Percentiles rank a stretch among this genome's conserved stretches.
phyloP scores from a whole-genome alignment of 225 moss, liverwort and hornwort species.

The Lunularia cruciata region DNA sequence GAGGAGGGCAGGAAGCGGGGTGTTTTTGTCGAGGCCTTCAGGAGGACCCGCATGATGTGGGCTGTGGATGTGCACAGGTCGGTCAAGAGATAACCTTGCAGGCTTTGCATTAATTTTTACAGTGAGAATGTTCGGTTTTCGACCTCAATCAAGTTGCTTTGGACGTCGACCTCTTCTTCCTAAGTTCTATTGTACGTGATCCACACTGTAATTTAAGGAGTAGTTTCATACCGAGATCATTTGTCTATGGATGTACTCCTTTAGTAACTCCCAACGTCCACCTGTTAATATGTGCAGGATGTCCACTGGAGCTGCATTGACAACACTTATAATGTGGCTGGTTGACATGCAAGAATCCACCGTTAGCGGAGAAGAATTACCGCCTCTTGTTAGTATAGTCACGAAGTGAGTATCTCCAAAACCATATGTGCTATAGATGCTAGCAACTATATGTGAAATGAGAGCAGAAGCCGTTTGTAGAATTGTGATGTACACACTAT shows the following conservation, averaged over 20 bases:
- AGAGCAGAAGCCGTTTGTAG: too few relatives aligned
- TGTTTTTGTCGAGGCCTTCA: slow-evolving; percentile 77
- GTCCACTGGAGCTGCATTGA: slow-evolving; percentile 90
- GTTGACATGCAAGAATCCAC: slow-evolving; percentile 60
- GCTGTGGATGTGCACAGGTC: slow-evolving; percentile 95
- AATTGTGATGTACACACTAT: too few relatives aligned
- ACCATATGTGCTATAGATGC: too few relatives aligned
- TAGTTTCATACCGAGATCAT: not conserved
- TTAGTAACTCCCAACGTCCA: not conserved
- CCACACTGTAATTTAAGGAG: not conserved
- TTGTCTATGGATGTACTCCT: not conserved
- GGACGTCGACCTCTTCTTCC: not conserved
- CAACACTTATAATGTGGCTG: slow-evolving; percentile 80
- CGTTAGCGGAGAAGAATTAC: slow-evolving; percentile 50
- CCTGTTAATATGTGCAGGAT: slow-evolving; percentile 52
- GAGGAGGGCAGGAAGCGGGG: slow-evolving; percentile 76
- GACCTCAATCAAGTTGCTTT: not conserved
- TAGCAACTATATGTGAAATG: too few relatives aligned
- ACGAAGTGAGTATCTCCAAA: slow-evolving; percentile 59
- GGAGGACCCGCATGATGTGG: slow-evolving; percentile 73
- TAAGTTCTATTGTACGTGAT: not conserved
- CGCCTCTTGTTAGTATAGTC: slow-evolving; percentile 84
- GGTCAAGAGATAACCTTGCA: not conserved
- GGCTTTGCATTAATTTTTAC: too few relatives aligned
- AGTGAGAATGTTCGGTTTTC: too few relatives aligned